Evolutionary conservation across 768 basidiomycete species (phyloP).

Genomic region (Termitomyces sp.): DNA sequence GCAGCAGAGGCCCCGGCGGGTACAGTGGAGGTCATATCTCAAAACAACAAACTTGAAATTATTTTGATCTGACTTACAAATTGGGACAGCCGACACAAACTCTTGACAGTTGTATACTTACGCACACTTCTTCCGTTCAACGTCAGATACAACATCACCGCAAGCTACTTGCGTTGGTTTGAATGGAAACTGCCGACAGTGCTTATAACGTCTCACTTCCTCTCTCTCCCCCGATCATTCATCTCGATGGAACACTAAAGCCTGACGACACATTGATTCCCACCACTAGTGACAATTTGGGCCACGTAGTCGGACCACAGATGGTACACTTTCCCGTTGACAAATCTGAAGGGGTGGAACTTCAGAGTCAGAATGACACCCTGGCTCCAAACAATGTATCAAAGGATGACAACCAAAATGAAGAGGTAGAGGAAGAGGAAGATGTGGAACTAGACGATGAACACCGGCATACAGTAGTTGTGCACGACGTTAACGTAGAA

Average conservation of each 20-base stretch:
- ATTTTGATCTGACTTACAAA: conserved; percentile 9
- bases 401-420: neutral
- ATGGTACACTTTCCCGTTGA: neutral
- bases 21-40: conserved; percentile 21
- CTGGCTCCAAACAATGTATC: neutral
- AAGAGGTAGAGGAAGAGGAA: neutral
- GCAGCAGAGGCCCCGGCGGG: conserved; percentile 65
- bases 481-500: neutral
- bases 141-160: conserved; percentile 9
- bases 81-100: neutral
- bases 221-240: conserved; percentile 14
- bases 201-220: conserved; percentile 19
- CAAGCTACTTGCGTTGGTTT: conserved; percentile 8
- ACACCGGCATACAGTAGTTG: neutral
- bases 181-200: conserved; percentile 17
- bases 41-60: neutral
- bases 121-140: conserved; percentile 3
- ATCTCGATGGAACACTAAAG: conserved; percentile 2
- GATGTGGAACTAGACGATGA: neutral
- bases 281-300: conserved; percentile 5
- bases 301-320: neutral
- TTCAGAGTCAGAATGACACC: neutral
- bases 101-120: conserved; percentile 4
- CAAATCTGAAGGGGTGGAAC: neutral
- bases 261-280: conserved; percentile 1